phyloP scores from a whole-genome alignment of 2,329 filamentous ascomycete genomes.

The Fusarium abutilonis region DNA sequence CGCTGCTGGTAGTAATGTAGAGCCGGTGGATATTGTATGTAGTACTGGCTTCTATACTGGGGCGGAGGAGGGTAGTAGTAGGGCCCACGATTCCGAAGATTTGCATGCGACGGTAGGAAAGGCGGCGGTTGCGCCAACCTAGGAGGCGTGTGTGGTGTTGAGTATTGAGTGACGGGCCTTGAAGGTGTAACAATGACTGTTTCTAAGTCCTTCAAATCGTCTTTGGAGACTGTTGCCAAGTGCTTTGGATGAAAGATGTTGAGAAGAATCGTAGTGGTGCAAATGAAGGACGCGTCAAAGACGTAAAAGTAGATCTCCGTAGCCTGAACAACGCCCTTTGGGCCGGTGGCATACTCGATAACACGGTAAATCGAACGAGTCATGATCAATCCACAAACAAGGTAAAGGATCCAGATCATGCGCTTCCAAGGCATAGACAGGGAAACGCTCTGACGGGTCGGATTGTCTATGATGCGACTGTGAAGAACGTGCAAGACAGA shows the following conservation, averaged over 20 bases:
- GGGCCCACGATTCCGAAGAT: not conserved
- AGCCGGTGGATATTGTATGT: slow-evolving; percentile 13
- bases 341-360: slow-evolving; percentile 53
- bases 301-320: slow-evolving; percentile 50
- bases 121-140: not conserved
- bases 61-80: slow-evolving; percentile 4
- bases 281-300: slow-evolving; percentile 50
- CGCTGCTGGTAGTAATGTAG: slow-evolving; percentile 22
- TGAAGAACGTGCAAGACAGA: slow-evolving; percentile 57
- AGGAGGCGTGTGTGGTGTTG: not conserved
- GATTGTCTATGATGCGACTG: slow-evolving; percentile 23
- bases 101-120: slow-evolving; percentile 7
- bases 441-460: not conserved
- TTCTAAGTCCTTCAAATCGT: slow-evolving; percentile 6
- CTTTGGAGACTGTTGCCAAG: not conserved
- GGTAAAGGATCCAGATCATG: slow-evolving; percentile 38
- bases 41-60: slow-evolving; percentile 5
- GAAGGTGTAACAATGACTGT: not conserved
- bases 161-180: not conserved
- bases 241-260: slow-evolving; percentile 28
- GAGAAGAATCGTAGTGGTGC: slow-evolving; percentile 31
- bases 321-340: slow-evolving; percentile 44
- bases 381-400: slow-evolving; percentile 47
- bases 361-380: slow-evolving; percentile 53
- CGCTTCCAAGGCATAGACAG: slow-evolving; percentile 45